Evolutionary conservation across 2,329 filamentous ascomycete genomes (phyloP), one percentile per base, ranked within the genome.

Genomic region (Kalaharituber pfeilii): DNA sequence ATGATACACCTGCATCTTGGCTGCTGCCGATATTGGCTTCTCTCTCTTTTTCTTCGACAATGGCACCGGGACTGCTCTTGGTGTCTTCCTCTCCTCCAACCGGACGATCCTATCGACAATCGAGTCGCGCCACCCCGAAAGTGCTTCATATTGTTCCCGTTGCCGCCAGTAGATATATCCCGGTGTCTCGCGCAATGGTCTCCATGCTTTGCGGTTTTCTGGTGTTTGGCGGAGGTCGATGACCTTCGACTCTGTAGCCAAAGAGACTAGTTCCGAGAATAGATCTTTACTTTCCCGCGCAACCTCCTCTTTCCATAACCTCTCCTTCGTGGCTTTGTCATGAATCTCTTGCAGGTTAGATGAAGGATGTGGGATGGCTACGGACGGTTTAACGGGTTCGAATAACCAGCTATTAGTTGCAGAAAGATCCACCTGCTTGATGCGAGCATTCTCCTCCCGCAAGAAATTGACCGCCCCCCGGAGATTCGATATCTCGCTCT

Each of bases 401-500:
- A 76, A 71, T 2, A 82, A 70, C 81, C 82, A 86, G 57, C 77
- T 75, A 39, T 71, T 67, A 63, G 79, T 73, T 64, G 81, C 77
- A 15, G 69, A 71, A 50, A 77, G 67, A 18, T 81, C 74, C 1
- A 79, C 76, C 2, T 79, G 75, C 42, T 74, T 72, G n/a, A 62
- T 58, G 27, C 58, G 56, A 18, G 57, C 45, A 66, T 78, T 84
- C 62, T 85, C 81, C 60, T 82, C 77, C 25, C 80, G 74, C 27
- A 86, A 71, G 66, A 79, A 83, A 9, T 79, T 74, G 47, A 85
- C 77, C 1, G 81, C 79, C 1, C 77, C 75, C 64, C 84, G 75
- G 54, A 83, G 67, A 60, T 72, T 73, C 53, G 73, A 73, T 62
- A 87, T 80, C 56, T 89, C 81, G 61, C 75, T 74, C 66, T 81